A percentile compares a stretch with the other conserved stretches of the same genome.
Conservation (phyloP, 257 asterid genomes). For the Primulina eburnea region DNA sequence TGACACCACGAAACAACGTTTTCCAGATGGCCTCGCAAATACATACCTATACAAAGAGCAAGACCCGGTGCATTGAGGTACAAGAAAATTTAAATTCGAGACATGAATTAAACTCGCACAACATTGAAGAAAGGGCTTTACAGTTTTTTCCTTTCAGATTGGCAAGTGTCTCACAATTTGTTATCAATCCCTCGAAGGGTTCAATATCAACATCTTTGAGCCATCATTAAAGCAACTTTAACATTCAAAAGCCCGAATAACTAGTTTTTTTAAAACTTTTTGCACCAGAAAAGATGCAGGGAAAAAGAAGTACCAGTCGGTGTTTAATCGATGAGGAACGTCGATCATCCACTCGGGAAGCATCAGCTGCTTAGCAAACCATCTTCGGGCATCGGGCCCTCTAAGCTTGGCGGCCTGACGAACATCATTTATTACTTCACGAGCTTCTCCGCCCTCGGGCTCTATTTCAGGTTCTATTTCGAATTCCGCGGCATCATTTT, state of each 20-base stretch:
- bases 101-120: not conserved
- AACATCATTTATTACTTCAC: conserved; percentile 37
- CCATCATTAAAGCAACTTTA: not conserved
- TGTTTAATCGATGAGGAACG: conserved; percentile 59
- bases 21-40: conserved; percentile 89
- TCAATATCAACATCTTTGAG: not conserved
- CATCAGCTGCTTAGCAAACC: conserved; percentile 98
- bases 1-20: conserved; percentile 88
- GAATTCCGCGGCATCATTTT: conserved; percentile 35
- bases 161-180: not conserved
- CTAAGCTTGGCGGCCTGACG: conserved; percentile 61
- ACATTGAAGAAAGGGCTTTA: not conserved
- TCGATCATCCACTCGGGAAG: conserved; percentile 97
- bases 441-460: conserved; percentile 28
- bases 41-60: conserved; percentile 56
- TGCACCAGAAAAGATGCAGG: not conserved
- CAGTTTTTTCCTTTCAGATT: not conserved
- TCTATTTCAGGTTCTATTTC: conserved; percentile 22
- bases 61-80: conserved; percentile 17
- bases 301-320: conserved; percentile 57
- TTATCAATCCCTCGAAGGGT: not conserved
- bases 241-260: conserved; percentile 2
- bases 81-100: conserved; percentile 13
- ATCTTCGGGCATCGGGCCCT: conserved; percentile 78
- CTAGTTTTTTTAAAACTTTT: not conserved